These are phyloP conservation scores for Oenanthe javanica DNA, from an alignment of 140 eudicot genomes.

Conservation along the genomic window DNA sequence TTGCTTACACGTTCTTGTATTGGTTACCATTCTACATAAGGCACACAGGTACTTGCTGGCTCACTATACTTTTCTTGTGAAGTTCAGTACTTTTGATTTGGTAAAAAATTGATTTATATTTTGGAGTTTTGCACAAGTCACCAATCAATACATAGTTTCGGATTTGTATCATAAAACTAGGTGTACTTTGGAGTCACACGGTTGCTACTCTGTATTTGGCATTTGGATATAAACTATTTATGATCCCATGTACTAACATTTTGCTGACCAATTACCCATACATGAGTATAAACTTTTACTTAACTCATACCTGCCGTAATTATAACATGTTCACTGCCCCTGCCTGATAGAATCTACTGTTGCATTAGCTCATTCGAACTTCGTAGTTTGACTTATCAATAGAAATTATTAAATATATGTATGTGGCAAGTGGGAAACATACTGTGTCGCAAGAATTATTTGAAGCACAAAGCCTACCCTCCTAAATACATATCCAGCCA, in stretches of 20 bases:
- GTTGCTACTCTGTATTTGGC: neutral
- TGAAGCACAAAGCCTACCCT: neutral
- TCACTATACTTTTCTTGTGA: neutral
- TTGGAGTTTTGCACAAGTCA: neutral
- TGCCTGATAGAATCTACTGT: neutral
- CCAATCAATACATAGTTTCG: neutral
- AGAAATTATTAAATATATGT: neutral
- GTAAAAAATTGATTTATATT: neutral
- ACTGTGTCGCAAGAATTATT: neutral
- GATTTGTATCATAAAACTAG: neutral
- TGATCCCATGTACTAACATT: neutral
- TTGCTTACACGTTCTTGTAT: conserved; percentile 90
- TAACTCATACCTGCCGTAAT: neutral
- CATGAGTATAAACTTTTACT: neutral
- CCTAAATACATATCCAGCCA: neutral
- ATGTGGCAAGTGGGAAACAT: neutral
- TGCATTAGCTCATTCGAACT: neutral
- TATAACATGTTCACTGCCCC: neutral
- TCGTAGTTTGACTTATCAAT: neutral
- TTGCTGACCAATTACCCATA: neutral
- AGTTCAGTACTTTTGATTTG: neutral
- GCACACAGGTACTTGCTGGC: conserved; percentile 61
- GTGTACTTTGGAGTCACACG: neutral
- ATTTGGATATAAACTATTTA: neutral
- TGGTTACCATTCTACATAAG: conserved; percentile 94